These are phyloP conservation scores for Saccharomycopsis sp. DNA, from an alignment of 805 yeast species.

Conservation along the genomic window DNA sequence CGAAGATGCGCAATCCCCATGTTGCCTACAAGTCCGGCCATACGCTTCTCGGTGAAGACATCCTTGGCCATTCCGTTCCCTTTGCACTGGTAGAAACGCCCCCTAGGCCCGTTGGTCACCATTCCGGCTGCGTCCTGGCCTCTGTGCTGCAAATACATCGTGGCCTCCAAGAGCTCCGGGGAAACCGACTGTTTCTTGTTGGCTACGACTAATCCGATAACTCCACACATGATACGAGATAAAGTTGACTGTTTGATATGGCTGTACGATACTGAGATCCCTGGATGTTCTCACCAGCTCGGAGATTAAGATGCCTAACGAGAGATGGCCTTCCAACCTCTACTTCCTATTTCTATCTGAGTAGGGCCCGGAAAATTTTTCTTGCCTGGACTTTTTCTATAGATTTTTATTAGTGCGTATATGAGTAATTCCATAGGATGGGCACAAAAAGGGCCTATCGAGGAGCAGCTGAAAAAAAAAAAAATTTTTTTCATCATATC, in stretches of 20 bases:
- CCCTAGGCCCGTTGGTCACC: constrained; percentile 89
- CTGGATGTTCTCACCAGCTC: too few relatives aligned
- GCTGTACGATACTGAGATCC: neutral
- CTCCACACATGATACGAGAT: constrained; percentile 73
- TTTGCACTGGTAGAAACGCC: constrained; percentile 93
- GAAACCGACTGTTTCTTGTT: constrained; percentile 70
- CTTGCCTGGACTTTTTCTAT: neutral
- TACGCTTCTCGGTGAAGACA: constrained; percentile 81
- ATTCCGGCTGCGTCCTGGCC: constrained; percentile 99
- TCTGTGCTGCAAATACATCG: constrained; percentile 88
- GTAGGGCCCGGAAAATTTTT: neutral
- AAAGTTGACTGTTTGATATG: neutral
- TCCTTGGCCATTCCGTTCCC: constrained; percentile 99
- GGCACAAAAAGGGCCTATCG: neutral
- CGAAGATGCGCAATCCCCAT: constrained; percentile 95
- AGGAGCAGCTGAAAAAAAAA: neutral
- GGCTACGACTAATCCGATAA: constrained; percentile 79
- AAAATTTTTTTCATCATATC: too few relatives aligned
- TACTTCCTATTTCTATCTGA: neutral
- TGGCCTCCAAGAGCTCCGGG: constrained; percentile 86
- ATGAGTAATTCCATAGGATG: too few relatives aligned
- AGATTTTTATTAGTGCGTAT: too few relatives aligned
- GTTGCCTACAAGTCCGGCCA: constrained; percentile 76
- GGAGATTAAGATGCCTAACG: neutral
- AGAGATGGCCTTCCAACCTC: neutral